phyloP scores from a whole-genome alignment of 2,329 filamentous ascomycete genomes.

The Aspergillus vadensis region DNA sequence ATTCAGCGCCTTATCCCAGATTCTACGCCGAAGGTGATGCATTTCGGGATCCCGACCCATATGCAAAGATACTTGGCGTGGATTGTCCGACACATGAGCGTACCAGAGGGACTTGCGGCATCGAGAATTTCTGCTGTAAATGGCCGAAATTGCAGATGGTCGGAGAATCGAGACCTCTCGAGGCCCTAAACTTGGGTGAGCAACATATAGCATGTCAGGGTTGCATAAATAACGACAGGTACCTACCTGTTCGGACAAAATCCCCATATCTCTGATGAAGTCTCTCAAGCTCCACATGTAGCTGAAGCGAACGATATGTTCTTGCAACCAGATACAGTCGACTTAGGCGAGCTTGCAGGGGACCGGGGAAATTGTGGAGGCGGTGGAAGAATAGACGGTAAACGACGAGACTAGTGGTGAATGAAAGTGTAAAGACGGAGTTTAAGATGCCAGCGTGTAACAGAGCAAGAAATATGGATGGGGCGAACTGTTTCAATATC shows the following conservation, averaged over 20 bases:
- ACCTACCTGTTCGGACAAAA: slow-evolving; percentile 1
- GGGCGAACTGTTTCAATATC: too few species aligned
- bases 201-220: neutral
- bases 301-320: too few species aligned
- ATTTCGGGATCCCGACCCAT: neutral
- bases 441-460: too few species aligned
- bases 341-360: neutral
- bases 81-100: slow-evolving; percentile 11
- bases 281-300: too few species aligned
- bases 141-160: slow-evolving; percentile 12
- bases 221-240: neutral
- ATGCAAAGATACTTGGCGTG: neutral
- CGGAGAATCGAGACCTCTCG: slow-evolving; percentile 16
- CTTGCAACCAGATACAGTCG: neutral
- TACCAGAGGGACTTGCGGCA: slow-evolving; percentile 21
- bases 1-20: neutral
- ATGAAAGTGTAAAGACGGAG: too few species aligned
- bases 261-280: neutral
- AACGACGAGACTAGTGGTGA: neutral
- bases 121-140: slow-evolving; percentile 13
- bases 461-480: too few species aligned
- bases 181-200: slow-evolving; percentile 1
- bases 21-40: neutral
- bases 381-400: neutral
- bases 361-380: neutral